These are phyloP conservation scores for Botryotinia narcissicola DNA, from an alignment of 2,329 filamentous ascomycete species.

Conservation along the genomic window DNA sequence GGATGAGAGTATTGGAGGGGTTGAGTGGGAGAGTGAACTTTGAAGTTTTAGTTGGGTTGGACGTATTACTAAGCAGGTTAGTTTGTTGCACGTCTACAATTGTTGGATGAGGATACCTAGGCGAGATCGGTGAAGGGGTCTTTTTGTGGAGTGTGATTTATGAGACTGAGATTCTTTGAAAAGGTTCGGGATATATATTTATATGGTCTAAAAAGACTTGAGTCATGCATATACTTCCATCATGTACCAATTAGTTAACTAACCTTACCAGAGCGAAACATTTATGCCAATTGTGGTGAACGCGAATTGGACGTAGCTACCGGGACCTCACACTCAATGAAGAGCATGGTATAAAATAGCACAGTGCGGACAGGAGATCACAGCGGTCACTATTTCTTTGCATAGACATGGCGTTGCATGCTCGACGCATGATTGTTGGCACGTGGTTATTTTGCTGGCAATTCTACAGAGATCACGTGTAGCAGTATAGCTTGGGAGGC, in stretches of 20 bases:
- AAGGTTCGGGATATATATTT: not conserved
- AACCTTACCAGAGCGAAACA: not conserved
- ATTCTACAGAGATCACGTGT: not conserved
- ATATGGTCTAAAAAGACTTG: not conserved
- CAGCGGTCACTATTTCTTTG: too few relatives aligned
- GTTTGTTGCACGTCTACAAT: not conserved
- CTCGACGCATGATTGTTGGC: too few relatives aligned
- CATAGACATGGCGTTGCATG: too few relatives aligned
- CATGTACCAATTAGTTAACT: not conserved
- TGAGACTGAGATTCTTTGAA: not conserved
- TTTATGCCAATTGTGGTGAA: not conserved
- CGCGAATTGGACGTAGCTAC: not conserved
- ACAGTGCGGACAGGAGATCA: not conserved
- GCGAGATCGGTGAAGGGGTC: not conserved
- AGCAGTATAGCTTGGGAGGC: not conserved
- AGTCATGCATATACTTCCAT: not conserved
- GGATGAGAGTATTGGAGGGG: not conserved
- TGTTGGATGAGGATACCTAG: not conserved
- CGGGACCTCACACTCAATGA: not conserved
- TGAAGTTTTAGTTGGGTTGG: not conserved
- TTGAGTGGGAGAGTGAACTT: not conserved
- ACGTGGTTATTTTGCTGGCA: too few relatives aligned
- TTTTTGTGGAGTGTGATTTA: not conserved
- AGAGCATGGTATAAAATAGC: not conserved
- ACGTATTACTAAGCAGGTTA: not conserved